Conservation (phyloP, 2,329 filamentous ascomycete genomes). For the Dissoconium aciculare region DNA sequence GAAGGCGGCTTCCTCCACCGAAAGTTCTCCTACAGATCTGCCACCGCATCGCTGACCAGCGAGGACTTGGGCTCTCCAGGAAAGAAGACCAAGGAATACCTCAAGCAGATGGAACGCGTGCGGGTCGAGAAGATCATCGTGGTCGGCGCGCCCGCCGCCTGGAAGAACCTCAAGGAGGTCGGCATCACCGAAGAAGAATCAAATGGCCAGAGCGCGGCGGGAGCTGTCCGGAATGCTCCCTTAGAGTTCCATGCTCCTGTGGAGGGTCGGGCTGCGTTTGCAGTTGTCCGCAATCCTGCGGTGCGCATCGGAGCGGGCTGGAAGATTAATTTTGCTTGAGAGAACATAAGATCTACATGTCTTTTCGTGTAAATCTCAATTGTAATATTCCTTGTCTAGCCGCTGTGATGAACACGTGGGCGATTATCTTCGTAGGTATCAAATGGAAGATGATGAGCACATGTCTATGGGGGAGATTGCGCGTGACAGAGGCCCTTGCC, state of each 20-base stretch:
- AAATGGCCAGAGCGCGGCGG: slow-evolving; percentile 29
- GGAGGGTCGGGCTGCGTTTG: slow-evolving; percentile 45
- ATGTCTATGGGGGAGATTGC: too few relatives aligned
- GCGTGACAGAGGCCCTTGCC: too few relatives aligned
- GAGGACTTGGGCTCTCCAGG: slow-evolving; percentile 40
- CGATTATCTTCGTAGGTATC: too few relatives aligned
- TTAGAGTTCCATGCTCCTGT: slow-evolving; percentile 43
- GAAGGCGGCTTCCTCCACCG: slow-evolving; percentile 79
- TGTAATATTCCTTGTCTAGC: too few relatives aligned
- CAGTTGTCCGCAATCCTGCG: slow-evolving; percentile 47
- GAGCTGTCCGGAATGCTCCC: slow-evolving; percentile 34
- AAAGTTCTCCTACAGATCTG: slow-evolving; percentile 50
- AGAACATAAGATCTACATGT: too few relatives aligned
- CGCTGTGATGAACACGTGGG: too few relatives aligned
- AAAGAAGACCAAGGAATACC: slow-evolving; percentile 56
- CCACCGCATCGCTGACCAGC: slow-evolving; percentile 47
- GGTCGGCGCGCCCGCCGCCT: slow-evolving; percentile 59
- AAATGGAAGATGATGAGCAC: too few relatives aligned
- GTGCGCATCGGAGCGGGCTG: slow-evolving; percentile 49
- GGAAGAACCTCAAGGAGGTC: slow-evolving; percentile 50
- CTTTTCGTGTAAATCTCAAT: too few relatives aligned
- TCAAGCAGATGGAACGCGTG: slow-evolving; percentile 65
- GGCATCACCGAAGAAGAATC: slow-evolving; percentile 47
- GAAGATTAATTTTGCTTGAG: slow-evolving; percentile 40
- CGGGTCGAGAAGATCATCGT: slow-evolving; percentile 71